Evolutionary conservation across 768 basidiomycete genomes (phyloP).

Genomic region (Boletales sp.): DNA sequence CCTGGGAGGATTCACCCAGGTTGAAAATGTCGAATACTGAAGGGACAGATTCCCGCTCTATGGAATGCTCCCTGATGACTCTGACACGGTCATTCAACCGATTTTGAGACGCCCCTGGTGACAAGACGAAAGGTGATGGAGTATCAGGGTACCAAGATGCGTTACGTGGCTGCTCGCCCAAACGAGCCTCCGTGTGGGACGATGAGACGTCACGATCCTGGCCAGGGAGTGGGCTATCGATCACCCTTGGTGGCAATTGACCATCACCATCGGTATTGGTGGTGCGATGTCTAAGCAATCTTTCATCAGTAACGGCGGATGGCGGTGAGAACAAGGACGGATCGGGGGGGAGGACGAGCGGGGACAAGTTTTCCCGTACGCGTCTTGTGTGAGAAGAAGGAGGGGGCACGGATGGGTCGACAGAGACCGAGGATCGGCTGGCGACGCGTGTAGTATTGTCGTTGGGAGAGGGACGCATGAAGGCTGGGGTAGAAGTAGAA

Average conservation of each 20-base stretch:
- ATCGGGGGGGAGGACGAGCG: constrained; percentile 20
- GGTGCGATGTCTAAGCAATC: constrained; percentile 13
- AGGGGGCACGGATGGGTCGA: constrained; percentile 6
- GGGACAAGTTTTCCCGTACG: constrained; percentile 24
- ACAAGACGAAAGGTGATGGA: neutral
- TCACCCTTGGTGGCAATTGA: constrained; percentile 5
- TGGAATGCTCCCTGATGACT: constrained; percentile 20
- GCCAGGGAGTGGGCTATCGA: constrained; percentile 4
- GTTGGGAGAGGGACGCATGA: constrained; percentile 17
- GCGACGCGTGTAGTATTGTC: constrained; percentile 8
- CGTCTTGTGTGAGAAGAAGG: constrained; percentile 11
- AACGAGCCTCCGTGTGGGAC: constrained; percentile 7
- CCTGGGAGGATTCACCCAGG: constrained; percentile 19
- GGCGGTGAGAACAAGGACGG: constrained; percentile 7
- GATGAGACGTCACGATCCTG: constrained; percentile 1
- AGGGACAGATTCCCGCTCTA: constrained; percentile 19
- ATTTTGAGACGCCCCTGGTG: constrained; percentile 3
- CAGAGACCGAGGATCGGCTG: constrained; percentile 9
- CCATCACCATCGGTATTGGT: neutral
- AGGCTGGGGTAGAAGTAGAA: constrained; percentile 8
- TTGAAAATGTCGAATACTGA: constrained; percentile 30
- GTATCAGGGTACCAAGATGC: neutral
- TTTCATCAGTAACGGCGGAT: constrained; percentile 15
- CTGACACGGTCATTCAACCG: constrained; percentile 13
- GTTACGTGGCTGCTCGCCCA: constrained; percentile 11